Conservation (phyloP, 2,329 filamentous ascomycete genomes). For the Trichothecium roseum region DNA sequence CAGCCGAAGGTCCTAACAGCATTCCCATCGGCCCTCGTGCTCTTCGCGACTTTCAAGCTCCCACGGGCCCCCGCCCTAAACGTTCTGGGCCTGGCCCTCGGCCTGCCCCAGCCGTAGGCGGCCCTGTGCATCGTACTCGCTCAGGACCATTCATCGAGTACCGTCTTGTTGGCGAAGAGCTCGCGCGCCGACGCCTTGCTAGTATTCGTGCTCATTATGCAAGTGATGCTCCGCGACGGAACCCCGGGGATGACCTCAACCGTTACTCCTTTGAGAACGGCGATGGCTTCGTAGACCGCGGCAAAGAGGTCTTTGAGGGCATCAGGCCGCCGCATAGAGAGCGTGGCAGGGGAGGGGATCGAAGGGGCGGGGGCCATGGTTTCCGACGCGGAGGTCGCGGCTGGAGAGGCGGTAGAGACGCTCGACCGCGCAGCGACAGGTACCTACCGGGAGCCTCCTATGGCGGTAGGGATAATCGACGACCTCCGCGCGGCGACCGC, state of each 20-base stretch:
- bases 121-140: conserved; percentile 20
- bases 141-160: conserved; percentile 32
- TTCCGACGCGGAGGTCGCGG: conserved; percentile 18
- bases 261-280: conserved; percentile 64
- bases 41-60: conserved; percentile 1
- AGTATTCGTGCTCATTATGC: conserved; percentile 39
- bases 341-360: conserved; percentile 19
- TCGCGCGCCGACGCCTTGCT: conserved; percentile 56
- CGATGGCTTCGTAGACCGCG: conserved; percentile 58
- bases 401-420: conserved; percentile 9
- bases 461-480: too few relatives aligned
- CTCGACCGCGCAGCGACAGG: conserved; percentile 19
- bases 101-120: conserved; percentile 4
- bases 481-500: too few relatives aligned
- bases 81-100: conserved; percentile 19
- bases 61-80: conserved; percentile 27
- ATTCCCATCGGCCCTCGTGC: conserved; percentile 4
- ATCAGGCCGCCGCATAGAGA: conserved; percentile 50
- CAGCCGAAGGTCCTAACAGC: conserved; percentile 12
- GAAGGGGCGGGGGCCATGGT: conserved; percentile 12
- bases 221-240: conserved; percentile 20
- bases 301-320: conserved; percentile 58
- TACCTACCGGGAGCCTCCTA: conserved; percentile 16
- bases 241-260: conserved; percentile 42
- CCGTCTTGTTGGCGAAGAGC: conserved; percentile 50